Conservation (phyloP, 2,329 filamentous ascomycete genomes). For the Cladosporium cucumerinum region DNA sequence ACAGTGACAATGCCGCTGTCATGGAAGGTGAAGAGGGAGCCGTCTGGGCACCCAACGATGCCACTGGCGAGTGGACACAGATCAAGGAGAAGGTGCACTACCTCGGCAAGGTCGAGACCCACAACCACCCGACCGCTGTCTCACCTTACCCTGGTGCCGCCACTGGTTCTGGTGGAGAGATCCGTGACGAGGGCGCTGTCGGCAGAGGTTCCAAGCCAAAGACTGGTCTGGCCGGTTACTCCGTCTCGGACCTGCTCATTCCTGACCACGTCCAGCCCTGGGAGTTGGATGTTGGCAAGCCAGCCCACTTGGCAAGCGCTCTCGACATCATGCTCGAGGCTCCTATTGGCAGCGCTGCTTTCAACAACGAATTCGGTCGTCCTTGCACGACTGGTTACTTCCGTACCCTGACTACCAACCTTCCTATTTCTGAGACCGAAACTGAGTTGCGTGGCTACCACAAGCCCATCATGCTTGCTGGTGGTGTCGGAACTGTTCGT, state of each 20-base stretch:
- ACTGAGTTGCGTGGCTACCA: slow-evolving; percentile 85
- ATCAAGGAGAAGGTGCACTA: slow-evolving; percentile 84
- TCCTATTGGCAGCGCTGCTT: slow-evolving; percentile 88
- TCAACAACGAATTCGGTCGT: slow-evolving; percentile 97
- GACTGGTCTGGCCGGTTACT: slow-evolving; percentile 87
- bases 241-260: slow-evolving; percentile 89
- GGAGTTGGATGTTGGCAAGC: slow-evolving; percentile 88
- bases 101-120: slow-evolving; percentile 92
- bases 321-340: slow-evolving; percentile 97
- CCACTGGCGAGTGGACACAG: slow-evolving; percentile 82
- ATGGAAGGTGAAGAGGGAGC: slow-evolving; percentile 67
- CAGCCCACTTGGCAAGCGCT: slow-evolving; percentile 86
- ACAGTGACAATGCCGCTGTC: slow-evolving; percentile 97
- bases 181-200: slow-evolving; percentile 91
- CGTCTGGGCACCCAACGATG: slow-evolving; percentile 84
- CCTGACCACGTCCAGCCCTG: slow-evolving; percentile 79
- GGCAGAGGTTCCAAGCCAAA: slow-evolving; percentile 90
- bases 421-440: slow-evolving; percentile 58
- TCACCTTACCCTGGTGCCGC: slow-evolving; percentile 91
- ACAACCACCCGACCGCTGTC: slow-evolving; percentile 96
- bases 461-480: slow-evolving; percentile 98
- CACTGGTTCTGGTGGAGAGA: slow-evolving; percentile 92
- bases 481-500: slow-evolving; percentile 86
- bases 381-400: slow-evolving; percentile 88
- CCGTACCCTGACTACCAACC: slow-evolving; percentile 75